Percentiles rank a stretch among this genome's conserved stretches.
Conservation (phyloP, 345 rosid species). For the Passiflora organensis region DNA sequence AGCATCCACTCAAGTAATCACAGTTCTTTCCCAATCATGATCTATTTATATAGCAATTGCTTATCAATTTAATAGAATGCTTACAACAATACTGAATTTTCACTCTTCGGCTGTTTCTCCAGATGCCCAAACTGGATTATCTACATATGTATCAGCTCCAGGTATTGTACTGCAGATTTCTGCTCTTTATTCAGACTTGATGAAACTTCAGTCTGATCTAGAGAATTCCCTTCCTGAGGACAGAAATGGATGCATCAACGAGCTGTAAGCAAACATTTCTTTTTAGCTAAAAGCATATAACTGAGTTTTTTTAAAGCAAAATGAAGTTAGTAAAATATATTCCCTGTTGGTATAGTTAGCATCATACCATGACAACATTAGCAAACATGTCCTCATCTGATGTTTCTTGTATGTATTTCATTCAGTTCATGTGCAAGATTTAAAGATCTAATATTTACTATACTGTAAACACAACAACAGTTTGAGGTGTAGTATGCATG, state of each 20-base stretch:
- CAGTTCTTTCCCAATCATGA: background rate
- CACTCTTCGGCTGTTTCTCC: slow-evolving; percentile 6
- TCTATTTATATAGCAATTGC: background rate
- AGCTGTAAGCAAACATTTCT: slow-evolving; percentile 84
- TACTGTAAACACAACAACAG: too few relatives aligned
- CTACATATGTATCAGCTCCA: slow-evolving; percentile 86
- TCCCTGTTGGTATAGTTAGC: background rate
- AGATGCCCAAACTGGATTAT: slow-evolving; percentile 76
- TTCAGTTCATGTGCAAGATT: too few relatives aligned
- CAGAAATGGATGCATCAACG: slow-evolving; percentile 85
- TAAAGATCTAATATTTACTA: too few relatives aligned
- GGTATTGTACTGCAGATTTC: slow-evolving; percentile 87
- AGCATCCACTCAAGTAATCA: slow-evolving; percentile 82
- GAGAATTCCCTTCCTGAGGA: slow-evolving; percentile 87
- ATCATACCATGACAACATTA: background rate
- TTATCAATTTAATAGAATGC: too few relatives aligned
- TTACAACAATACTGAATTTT: slow-evolving; percentile 5
- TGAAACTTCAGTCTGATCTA: slow-evolving; percentile 73
- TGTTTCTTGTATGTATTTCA: too few relatives aligned
- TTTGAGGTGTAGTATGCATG: too few relatives aligned
- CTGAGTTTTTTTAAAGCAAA: too few relatives aligned
- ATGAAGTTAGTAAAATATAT: too few relatives aligned
- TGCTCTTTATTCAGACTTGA: slow-evolving; percentile 68
- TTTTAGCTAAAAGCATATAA: too few relatives aligned
- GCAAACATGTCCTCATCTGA: too few relatives aligned